These are phyloP conservation scores for Tremellales sp. DNA, from an alignment of 1,284 basidiomycete species.

Conservation along the genomic window DNA sequence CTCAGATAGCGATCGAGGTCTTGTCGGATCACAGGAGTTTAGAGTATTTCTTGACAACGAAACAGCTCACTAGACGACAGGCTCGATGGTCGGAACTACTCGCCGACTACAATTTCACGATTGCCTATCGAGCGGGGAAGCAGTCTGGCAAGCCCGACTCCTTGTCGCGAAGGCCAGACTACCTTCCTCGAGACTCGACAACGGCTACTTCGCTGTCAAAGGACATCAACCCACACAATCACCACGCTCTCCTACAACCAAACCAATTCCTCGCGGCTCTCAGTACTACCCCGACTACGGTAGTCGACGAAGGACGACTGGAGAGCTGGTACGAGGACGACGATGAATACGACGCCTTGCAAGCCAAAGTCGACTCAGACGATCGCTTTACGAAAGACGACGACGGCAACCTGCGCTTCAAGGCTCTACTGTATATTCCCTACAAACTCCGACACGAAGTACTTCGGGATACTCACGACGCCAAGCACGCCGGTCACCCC, in stretches of 20 bases:
- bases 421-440: no score
- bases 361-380: no score
- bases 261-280: not conserved
- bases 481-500: constrained; percentile 48
- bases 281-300: not conserved
- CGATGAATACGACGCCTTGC: no score
- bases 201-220: no score
- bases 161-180: constrained; percentile 48
- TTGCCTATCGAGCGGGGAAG: constrained; percentile 49
- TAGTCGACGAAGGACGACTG: no score
- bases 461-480: constrained; percentile 20
- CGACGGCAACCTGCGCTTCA: no score
- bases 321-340: no score
- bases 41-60: constrained; percentile 47
- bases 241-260: not conserved
- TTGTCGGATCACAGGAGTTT: constrained; percentile 53
- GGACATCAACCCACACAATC: not conserved
- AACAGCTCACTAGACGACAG: constrained; percentile 50
- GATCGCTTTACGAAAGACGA: no score
- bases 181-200: constrained; percentile 12
- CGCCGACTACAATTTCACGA: constrained; percentile 44
- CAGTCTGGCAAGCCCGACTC: constrained; percentile 45
- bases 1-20: constrained; percentile 39
- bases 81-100: constrained; percentile 50
- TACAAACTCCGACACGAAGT: no score